Base-by-base conservation (phyloP, 257 asterid species). In the Datura wrightii region DNA sequence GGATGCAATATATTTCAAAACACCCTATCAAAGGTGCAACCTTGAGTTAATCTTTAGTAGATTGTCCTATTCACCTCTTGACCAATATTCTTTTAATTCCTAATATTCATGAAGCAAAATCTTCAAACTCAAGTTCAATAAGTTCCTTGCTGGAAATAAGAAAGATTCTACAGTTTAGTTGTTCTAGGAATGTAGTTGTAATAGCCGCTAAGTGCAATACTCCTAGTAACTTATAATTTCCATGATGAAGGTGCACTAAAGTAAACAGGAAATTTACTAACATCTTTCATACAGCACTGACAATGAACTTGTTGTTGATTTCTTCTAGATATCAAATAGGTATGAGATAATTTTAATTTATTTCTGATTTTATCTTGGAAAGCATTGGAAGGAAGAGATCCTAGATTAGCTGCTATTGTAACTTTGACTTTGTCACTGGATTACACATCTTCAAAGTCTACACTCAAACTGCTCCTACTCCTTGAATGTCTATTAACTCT, bases 381-480 rank as follows among this genome's bases (percentile, higher is more conserved):
- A 96, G 98, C 93, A 84, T 85, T 83, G 1, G 92, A 93, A 89
- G 98, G 93, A 84, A 92, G 87, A 87, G 97, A 97, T 79, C 88
- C 97, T 86, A 91, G 94, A 87, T 93, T 97, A 82, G 96, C 98
- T 41, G 97, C 94, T 86, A 55, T 92, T 84, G 98, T 91, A 84
- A 97, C 99, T 86, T 90, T 97, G 90, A 98, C 94, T 48, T 92
- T 98, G 8, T 95, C 99, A 86, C 97, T 97, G 81, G 98, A 97
- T 88, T 97, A 93, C 90, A 91, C 97, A 71, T 82, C 97, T 87
- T 97, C 99, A 5, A 91, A 92, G 79, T 97, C 98, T 74, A 46
- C 95, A 52, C 95, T 97, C 80, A 97, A 92, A 88, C 87, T 92
- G 84, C 94, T 97, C 84, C 19, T 92, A 85, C 99, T 98, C 84